phyloP scores from a whole-genome alignment of 2,329 filamentous ascomycete genomes.

The Trichoderma brevicompactum region DNA sequence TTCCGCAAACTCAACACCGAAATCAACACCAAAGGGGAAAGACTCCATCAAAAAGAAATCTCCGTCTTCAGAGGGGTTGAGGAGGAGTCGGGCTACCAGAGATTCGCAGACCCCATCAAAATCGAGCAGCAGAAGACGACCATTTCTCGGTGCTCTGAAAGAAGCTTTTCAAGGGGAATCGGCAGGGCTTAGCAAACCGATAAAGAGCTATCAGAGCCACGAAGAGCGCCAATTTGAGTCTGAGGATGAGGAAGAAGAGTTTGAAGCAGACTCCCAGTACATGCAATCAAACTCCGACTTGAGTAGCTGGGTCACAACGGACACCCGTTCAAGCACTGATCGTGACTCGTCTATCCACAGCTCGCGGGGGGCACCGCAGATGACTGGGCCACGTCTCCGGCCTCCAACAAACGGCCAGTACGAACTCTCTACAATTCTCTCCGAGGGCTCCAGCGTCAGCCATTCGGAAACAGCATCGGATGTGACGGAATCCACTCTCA shows the following conservation, averaged over 20 bases:
- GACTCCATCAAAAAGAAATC: slow-evolving; percentile 35
- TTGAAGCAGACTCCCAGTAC: slow-evolving; percentile 29
- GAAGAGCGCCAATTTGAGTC: slow-evolving; percentile 45
- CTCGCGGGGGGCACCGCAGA: slow-evolving; percentile 35
- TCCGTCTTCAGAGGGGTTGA: slow-evolving; percentile 50
- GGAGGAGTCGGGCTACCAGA: slow-evolving; percentile 61
- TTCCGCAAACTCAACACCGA: slow-evolving; percentile 20
- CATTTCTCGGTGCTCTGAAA: slow-evolving; percentile 61
- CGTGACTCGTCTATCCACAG: slow-evolving; percentile 32
- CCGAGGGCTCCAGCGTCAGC: slow-evolving; percentile 52
- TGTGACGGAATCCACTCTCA: slow-evolving; percentile 54
- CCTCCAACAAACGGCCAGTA: slow-evolving; percentile 61
- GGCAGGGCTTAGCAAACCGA: slow-evolving; percentile 49
- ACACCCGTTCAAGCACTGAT: slow-evolving; percentile 25
- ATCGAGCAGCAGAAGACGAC: slow-evolving; percentile 48
- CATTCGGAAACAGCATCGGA: slow-evolving; percentile 57
- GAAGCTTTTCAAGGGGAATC: slow-evolving; percentile 69
- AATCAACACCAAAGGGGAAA: slow-evolving; percentile 11
- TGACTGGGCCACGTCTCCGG: slow-evolving; percentile 43
- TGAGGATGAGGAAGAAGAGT: slow-evolving; percentile 32
- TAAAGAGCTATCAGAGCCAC: slow-evolving; percentile 54
- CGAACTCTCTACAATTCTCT: slow-evolving; percentile 62
- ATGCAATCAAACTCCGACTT: slow-evolving; percentile 28
- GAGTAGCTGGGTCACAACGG: slow-evolving; percentile 25
- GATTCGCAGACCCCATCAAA: slow-evolving; percentile 55